Evolutionary conservation across 2,329 filamentous ascomycete species (phyloP).

Genomic region (Penicillium polonicum): DNA sequence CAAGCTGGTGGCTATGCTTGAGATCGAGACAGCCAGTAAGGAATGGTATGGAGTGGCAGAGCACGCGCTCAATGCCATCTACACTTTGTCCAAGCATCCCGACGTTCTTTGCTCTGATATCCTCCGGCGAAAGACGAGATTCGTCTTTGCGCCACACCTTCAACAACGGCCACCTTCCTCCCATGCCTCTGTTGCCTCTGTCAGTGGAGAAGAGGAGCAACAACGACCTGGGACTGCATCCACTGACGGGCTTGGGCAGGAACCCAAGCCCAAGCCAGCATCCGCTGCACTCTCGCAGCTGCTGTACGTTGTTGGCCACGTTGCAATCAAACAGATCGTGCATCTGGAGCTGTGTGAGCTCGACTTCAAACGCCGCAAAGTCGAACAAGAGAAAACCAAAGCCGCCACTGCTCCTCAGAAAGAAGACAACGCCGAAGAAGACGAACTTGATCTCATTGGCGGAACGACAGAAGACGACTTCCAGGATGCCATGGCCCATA

Average conservation of each 20-base stretch:
- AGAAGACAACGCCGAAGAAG: slow-evolving; percentile 64
- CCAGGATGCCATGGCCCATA: slow-evolving; percentile 79
- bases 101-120: slow-evolving; percentile 91
- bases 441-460: slow-evolving; percentile 93
- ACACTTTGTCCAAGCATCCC: slow-evolving; percentile 88
- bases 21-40: slow-evolving; percentile 83
- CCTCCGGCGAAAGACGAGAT: slow-evolving; percentile 78
- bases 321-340: slow-evolving; percentile 98
- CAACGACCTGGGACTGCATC: slow-evolving; percentile 37
- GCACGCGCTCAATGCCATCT: slow-evolving; percentile 93
- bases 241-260: slow-evolving; percentile 27
- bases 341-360: slow-evolving; percentile 96
- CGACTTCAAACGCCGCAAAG: slow-evolving; percentile 94
- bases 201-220: slow-evolving; percentile 35
- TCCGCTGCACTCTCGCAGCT: slow-evolving; percentile 80
- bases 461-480: slow-evolving; percentile 95
- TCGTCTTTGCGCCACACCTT: slow-evolving; percentile 63
- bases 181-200: slow-evolving; percentile 23
- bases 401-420: slow-evolving; percentile 46
- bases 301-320: slow-evolving; percentile 90
- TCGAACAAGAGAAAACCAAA: slow-evolving; percentile 51
- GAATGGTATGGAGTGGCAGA: slow-evolving; percentile 96
- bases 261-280: slow-evolving; percentile 61
- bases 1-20: slow-evolving; percentile 78
- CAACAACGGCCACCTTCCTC: slow-evolving; percentile 32